A percentile compares a stretch with the other conserved stretches of the same genome.
Conservation (phyloP, 345 rosid genomes). For the Lagerstroemia speciosa region DNA sequence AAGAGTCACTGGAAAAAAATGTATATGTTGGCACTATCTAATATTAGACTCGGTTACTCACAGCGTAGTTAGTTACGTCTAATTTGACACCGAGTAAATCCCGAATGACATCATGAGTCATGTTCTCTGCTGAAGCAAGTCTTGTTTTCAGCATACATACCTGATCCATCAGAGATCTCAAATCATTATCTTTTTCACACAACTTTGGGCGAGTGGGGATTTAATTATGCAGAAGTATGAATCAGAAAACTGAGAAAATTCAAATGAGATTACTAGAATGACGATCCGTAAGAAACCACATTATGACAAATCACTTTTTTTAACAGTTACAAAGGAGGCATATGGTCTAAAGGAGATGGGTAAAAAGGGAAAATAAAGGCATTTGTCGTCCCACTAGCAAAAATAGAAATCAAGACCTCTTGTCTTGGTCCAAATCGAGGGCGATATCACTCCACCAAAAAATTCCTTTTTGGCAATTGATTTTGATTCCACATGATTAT, state of each 20-base stretch:
- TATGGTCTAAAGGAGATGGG: too few relatives aligned
- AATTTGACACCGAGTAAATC: constrained; percentile 84
- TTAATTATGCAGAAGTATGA: neutral
- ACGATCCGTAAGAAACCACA: neutral
- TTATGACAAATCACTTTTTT: too few relatives aligned
- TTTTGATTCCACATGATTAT: too few relatives aligned
- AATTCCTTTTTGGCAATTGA: too few relatives aligned
- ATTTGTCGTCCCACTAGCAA: too few relatives aligned
- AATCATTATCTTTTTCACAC: constrained; percentile 7
- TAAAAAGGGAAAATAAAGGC: too few relatives aligned
- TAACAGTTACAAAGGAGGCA: too few relatives aligned
- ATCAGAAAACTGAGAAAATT: neutral
- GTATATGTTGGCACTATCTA: constrained; percentile 1
- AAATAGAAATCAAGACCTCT: too few relatives aligned
- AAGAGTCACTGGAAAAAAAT: constrained; percentile 4
- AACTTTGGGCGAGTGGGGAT: neutral
- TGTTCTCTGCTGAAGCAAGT: constrained; percentile 90
- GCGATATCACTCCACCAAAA: too few relatives aligned
- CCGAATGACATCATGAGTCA: constrained; percentile 92
- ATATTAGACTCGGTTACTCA: constrained; percentile 24
- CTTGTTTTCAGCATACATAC: constrained; percentile 62
- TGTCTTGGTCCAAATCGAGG: too few relatives aligned
- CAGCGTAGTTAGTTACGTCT: constrained; percentile 84
- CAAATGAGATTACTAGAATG: neutral
- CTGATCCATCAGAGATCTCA: constrained; percentile 30